phyloP scores from a whole-genome alignment of 202 grass and related monocot species.

The Carex arenaria region DNA sequence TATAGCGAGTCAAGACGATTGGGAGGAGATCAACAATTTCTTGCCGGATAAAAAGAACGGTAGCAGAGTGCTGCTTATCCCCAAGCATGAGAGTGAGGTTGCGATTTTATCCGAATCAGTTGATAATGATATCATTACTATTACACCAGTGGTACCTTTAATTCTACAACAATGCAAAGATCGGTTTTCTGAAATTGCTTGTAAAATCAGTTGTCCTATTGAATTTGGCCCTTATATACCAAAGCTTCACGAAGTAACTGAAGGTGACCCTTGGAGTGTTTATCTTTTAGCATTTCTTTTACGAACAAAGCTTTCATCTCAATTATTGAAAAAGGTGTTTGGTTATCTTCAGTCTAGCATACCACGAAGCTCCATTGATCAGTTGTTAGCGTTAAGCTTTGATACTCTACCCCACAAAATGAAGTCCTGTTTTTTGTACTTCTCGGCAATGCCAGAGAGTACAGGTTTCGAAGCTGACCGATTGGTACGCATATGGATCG shows the following conservation, averaged over 20 bases:
- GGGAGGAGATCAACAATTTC: slow-evolving; percentile 35
- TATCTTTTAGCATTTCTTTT: slow-evolving; percentile 37
- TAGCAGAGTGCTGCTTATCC: slow-evolving; percentile 42
- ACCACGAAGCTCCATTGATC: slow-evolving; percentile 24
- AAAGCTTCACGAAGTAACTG: slow-evolving; percentile 41
- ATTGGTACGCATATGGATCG: slow-evolving; percentile 50
- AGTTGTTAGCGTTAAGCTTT: slow-evolving; percentile 46
- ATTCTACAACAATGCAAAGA: no score
- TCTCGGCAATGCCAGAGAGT: slow-evolving; percentile 43
- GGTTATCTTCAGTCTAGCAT: slow-evolving; percentile 33
- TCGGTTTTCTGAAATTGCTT: no score
- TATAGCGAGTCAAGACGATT: slow-evolving; percentile 34
- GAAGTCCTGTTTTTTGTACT: slow-evolving; percentile 70
- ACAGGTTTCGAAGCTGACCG: slow-evolving; percentile 30
- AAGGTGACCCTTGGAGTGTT: slow-evolving; percentile 43
- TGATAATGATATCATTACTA: background rate
- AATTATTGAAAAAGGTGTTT: slow-evolving; percentile 40
- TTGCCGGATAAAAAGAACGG: slow-evolving; percentile 34
- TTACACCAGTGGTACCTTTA: background rate
- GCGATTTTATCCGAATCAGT: slow-evolving; percentile 33
- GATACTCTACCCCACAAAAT: slow-evolving; percentile 51
- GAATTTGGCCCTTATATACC: slow-evolving; percentile 30
- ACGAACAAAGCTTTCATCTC: slow-evolving; percentile 30
- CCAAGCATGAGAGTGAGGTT: slow-evolving; percentile 32
- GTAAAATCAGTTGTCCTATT: background rate